Conservation (phyloP, 495 filamentous ascomycete species). For the Penicillium malachiteum region DNA sequence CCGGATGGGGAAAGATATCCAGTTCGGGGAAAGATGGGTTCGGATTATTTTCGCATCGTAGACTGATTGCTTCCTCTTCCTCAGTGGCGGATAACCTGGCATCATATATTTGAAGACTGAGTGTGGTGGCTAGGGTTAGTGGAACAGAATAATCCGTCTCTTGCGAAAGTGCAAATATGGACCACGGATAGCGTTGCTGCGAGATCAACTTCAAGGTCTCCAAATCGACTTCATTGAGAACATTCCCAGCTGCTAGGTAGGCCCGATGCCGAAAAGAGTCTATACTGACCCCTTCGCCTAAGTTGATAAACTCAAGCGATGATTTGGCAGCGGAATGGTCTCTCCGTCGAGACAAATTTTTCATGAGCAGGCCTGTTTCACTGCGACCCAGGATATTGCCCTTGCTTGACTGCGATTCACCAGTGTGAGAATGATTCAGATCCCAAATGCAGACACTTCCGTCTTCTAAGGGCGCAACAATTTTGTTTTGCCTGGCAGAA, state of each 20-base stretch:
- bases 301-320: conserved; percentile 60
- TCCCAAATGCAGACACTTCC: conserved; percentile 87
- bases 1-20: conserved; percentile 35
- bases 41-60: conserved; percentile 39
- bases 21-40: conserved; percentile 28
- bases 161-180: conserved; percentile 80
- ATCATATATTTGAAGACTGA: conserved; percentile 83
- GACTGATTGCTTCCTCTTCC: conserved; percentile 42
- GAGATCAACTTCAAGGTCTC: conserved; percentile 69
- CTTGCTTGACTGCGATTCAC: conserved; percentile 40
- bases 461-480: conserved; percentile 79
- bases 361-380: conserved; percentile 60
- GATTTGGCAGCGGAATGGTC: conserved; percentile 42
- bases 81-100: conserved; percentile 52
- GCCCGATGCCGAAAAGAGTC: conserved; percentile 68
- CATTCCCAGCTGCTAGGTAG: conserved; percentile 73
- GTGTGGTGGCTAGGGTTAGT: conserved; percentile 80
- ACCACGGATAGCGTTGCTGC: conserved; percentile 74
- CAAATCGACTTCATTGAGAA: conserved; percentile 82
- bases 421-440: conserved; percentile 57
- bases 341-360: conserved; percentile 41
- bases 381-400: conserved; percentile 67
- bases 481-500: conserved; percentile 49
- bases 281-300: conserved; percentile 81
- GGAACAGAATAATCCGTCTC: conserved; percentile 67